Evolutionary conservation across 306 rosid species (phyloP).

Genomic region (Coriaria nepalensis): DNA sequence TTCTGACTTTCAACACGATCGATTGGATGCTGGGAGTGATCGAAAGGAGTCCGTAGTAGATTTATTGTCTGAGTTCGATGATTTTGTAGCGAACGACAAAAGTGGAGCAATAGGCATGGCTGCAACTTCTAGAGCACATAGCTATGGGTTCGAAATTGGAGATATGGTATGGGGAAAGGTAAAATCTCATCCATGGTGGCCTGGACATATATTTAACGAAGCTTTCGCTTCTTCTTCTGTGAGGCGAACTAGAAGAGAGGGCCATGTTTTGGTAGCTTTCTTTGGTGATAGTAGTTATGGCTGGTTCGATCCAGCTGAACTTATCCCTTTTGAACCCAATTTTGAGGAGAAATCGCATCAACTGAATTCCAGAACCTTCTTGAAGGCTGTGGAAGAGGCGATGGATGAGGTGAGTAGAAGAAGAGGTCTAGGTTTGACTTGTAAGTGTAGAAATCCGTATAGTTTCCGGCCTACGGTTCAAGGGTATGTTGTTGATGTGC

Average conservation of each 20-base stretch:
- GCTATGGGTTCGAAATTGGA: slow-evolving; percentile 63
- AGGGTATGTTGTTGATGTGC: slow-evolving; percentile 76
- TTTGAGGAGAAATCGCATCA: slow-evolving; percentile 72
- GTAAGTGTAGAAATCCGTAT: slow-evolving; percentile 55
- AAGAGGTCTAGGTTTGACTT: slow-evolving; percentile 50
- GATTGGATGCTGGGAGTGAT: slow-evolving; percentile 7
- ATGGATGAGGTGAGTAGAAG: slow-evolving; percentile 75
- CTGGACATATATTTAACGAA: slow-evolving; percentile 76
- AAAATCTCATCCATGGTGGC: slow-evolving; percentile 99
- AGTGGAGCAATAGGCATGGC: slow-evolving; percentile 23
- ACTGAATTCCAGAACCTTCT: slow-evolving; percentile 39
- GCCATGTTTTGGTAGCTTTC: slow-evolving; percentile 74
- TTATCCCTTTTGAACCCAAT: slow-evolving; percentile 58
- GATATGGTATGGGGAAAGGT: slow-evolving; percentile 99
- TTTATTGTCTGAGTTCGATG: slow-evolving; percentile 62
- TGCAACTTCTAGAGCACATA: slow-evolving; percentile 45
- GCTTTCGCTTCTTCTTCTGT: slow-evolving; percentile 58
- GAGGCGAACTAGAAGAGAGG: slow-evolving; percentile 65
- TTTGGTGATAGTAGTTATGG: slow-evolving; percentile 97
- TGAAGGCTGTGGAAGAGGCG: slow-evolving; percentile 89
- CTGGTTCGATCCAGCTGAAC: slow-evolving; percentile 88
- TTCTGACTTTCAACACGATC: background rate
- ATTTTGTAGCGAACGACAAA: slow-evolving; percentile 58
- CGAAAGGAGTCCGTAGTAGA: slow-evolving; percentile 4
- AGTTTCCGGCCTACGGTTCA: slow-evolving; percentile 43